A percentile compares a stretch with the other conserved stretches of the same genome.
These are phyloP conservation scores for Leccinum subspadiceum DNA, from an alignment of 1,284 basidiomycete species.

Conservation along the genomic window DNA sequence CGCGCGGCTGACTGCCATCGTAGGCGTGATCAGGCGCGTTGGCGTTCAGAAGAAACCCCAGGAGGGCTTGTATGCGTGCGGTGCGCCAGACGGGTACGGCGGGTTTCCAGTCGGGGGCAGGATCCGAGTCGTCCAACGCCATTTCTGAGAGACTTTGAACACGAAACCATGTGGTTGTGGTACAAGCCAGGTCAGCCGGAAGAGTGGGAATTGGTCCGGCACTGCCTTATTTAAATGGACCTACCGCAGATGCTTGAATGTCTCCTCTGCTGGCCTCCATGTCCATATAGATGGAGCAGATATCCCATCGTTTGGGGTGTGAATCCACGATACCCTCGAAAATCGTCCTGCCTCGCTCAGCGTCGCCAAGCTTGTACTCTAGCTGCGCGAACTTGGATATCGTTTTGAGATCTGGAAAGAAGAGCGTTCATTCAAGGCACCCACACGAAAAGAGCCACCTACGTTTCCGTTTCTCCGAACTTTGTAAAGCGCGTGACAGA, in stretches of 20 bases:
- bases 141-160: conserved; percentile 11
- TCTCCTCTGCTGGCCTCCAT: conserved; percentile 84
- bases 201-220: neutral
- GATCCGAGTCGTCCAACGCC: conserved; percentile 6
- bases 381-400: conserved; percentile 93
- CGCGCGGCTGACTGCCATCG: conserved; percentile 15
- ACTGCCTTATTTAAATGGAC: conserved; percentile 17
- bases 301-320: conserved; percentile 91
- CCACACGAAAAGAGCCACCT: conserved; percentile 32
- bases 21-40: conserved; percentile 22
- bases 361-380: conserved; percentile 93
- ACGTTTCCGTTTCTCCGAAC: conserved; percentile 95
- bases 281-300: conserved; percentile 97
- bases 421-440: conserved; percentile 3
- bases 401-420: conserved; percentile 79
- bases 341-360: conserved; percentile 92
- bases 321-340: conserved; percentile 96
- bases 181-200: too few species aligned
- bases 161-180: too few species aligned
- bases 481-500: conserved; percentile 87
- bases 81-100: conserved; percentile 14
- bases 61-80: conserved; percentile 19
- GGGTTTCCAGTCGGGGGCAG: conserved; percentile 3
- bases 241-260: conserved; percentile 71
- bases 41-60: conserved; percentile 26